Evolutionary conservation across 177 flowering plant genomes (phyloP), one percentile per base, ranked within the genome.

Genomic region (Vitis hybrid): DNA sequence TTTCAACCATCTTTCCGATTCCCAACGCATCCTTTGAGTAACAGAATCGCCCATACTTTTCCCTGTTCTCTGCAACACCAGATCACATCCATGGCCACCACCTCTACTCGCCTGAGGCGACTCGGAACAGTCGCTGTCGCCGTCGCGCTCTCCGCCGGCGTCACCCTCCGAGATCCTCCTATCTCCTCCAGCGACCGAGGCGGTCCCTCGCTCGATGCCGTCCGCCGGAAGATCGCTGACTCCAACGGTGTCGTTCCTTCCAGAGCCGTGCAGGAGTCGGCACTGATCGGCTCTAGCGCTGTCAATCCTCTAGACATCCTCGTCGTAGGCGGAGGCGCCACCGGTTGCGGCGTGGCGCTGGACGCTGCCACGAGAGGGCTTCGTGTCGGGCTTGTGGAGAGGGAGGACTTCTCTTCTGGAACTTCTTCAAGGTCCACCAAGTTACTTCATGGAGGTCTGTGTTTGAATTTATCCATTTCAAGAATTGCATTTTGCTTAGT

Each of bases 341-440:
- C 99, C 26, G 99, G 98, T 12, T 84, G 87, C 55, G 99, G 98
- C 5, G 98, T 85, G 3, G 99, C 97, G 2, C 89, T 94, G 0
- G 98, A 96, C 60, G 99, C 98, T 22, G 88, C 67, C 12, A 74
- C 97, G 1, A 76, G 98, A 26, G 99, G 99, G 1, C 87, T 96
- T 9, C 86, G 91, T 18, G 97, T 94, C 55, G 99, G 99, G 8
- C 91, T 96, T 18, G 95, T 96, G 2, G 99, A 96, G 82, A 71
- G 99, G 2, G 98, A 96, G 70, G 99, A 96, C 69, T 96, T 96
- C 81, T 76, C 99, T 5, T 87, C 97, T 2, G 99, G 98, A 13
- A 94, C 98, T 1, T 94, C 98, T 20, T 96, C 98, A 1, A 74
- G 98, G 72, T 96, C 99, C 10, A 94, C 97, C 15, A 96, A 96